Evolutionary conservation across 192 early-diverging fungal species (phyloP).

Genomic region (Oehlia diaphana): DNA sequence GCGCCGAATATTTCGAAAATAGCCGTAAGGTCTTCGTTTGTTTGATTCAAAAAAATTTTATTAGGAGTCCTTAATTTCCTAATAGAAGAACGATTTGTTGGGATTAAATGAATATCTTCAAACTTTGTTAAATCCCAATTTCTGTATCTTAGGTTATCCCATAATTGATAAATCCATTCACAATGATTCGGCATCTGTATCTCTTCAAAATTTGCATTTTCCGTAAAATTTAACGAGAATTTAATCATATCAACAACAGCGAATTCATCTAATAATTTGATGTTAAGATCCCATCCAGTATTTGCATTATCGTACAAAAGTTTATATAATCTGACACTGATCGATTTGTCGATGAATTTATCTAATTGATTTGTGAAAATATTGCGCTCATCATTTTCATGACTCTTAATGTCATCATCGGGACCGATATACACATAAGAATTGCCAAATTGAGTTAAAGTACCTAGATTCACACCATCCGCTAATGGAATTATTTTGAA

Average conservation of each 20-base stretch:
- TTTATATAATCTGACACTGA: not conserved
- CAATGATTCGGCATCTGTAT: not conserved
- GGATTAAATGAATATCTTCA: conserved; percentile 4
- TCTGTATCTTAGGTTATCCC: not conserved
- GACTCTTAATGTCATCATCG: not conserved
- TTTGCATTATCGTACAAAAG: not conserved
- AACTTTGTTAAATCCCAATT: not conserved
- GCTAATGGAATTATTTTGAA: not conserved
- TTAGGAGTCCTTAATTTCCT: not conserved
- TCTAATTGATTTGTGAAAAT: not conserved
- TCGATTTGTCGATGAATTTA: not conserved
- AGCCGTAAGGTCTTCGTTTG: not conserved
- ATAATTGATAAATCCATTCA: conserved; percentile 16
- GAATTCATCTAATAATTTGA: not conserved
- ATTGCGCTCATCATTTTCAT: not conserved
- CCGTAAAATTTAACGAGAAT: not conserved
- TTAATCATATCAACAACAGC: not conserved
- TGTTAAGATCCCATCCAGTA: not conserved
- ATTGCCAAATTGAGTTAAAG: not conserved
- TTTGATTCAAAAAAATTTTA: conserved; percentile 6
- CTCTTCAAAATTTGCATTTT: not conserved
- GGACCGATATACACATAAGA: conserved; percentile 10
- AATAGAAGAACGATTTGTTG: not conserved
- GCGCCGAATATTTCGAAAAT: not conserved
- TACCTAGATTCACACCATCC: not conserved